Evolutionary conservation across 2,329 filamentous ascomycete genomes (phyloP).

Genomic region (Pseudocercospora cruenta): DNA sequence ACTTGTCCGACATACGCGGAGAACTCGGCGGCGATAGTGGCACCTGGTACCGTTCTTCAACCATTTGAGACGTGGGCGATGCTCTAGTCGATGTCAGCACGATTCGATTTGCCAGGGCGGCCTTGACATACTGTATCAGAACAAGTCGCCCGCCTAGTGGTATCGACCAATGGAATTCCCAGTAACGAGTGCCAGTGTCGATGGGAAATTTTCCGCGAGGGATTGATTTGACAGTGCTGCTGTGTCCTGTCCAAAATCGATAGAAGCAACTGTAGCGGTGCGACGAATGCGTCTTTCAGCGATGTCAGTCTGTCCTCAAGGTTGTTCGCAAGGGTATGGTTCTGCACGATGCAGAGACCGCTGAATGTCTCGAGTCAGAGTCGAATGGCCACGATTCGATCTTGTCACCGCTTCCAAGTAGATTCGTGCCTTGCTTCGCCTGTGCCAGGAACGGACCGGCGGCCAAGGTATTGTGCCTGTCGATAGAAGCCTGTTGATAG

Average conservation of each 20-base stretch:
- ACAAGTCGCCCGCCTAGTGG: background rate
- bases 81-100: conserved; percentile 10
- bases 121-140: conserved; percentile 2
- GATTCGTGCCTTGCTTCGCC: background rate
- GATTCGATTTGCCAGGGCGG: background rate
- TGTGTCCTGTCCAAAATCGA: conserved; percentile 2
- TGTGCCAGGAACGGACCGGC: background rate
- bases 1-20: conserved; percentile 55
- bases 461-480: background rate
- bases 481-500: background rate
- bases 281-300: background rate
- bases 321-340: background rate
- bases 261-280: background rate
- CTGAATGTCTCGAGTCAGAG: background rate
- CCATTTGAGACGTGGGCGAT: conserved; percentile 31
- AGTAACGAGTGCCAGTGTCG: background rate
- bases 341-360: background rate
- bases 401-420: background rate
- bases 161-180: background rate
- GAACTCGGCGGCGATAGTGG: conserved; percentile 55
- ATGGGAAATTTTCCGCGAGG: background rate
- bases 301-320: background rate
- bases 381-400: background rate
- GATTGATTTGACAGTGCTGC: background rate
- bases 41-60: conserved; percentile 51